Evolutionary conservation across 208 protist species (phyloP), one percentile per base, ranked within the genome.

Genomic region (Trypanosoma theileri): DNA sequence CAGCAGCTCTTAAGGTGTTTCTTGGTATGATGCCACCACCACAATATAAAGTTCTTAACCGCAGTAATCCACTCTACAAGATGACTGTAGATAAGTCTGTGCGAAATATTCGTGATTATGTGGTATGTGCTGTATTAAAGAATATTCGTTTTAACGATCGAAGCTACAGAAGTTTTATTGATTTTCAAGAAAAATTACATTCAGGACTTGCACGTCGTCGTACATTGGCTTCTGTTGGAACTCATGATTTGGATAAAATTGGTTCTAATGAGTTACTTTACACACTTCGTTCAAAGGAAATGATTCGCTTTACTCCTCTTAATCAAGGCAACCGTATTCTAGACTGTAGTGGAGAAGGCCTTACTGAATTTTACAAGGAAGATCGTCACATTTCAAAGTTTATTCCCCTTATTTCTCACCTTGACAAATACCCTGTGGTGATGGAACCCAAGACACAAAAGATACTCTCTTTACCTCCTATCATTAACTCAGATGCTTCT

Each of bases 111-210:
- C 82, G 99, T 3, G 97, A 98, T 61, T 99, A 98, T 74, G 81
- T 99, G 24, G 98, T 99, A 10, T 98, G 95, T 61, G 99, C 98
- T 11, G 88, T 99, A 10, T 85, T 99, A 24, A 83, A 93, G 57
- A 91, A 97, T 74, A 92, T 99, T 65, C 87, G 59, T 4, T 99
- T 99, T 73, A 97, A 81, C 55, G 73, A 96, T 62, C 74, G 81
- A 48, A 88, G 77, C 48, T 99, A 99, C 80, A 85, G 98, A 52
- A 97, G 90, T 62, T 99, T 99, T 74, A 99, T 99, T 77, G 98
- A 99, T 73, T 93, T 98, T 55, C 97, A 99, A 87, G 98, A 99
- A 35, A 99, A 99, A 80, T 86, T 99, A 41, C 99, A 99, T 85
- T 86, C 94, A 40, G 99, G 99, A 50, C 93, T 99, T 55, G 97